Conservation (phyloP, 106 monocot species). For the Ottelia alismoides region DNA sequence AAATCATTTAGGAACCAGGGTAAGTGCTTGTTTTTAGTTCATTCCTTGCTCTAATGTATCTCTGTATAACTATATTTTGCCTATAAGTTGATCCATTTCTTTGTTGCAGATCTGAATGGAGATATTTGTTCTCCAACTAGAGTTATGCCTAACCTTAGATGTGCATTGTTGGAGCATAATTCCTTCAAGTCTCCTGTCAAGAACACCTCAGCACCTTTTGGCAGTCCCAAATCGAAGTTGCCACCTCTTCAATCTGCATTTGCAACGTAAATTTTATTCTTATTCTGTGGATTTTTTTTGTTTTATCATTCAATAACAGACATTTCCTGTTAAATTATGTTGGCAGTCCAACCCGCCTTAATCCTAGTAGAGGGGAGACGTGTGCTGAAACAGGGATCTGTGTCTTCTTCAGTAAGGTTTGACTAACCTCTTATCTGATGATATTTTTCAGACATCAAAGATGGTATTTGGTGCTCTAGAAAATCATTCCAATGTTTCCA, state of each 20-base stretch:
- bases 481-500: too few species aligned
- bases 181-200: slow-evolving; percentile 80
- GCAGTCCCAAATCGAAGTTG: slow-evolving; percentile 50
- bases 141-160: slow-evolving; percentile 40
- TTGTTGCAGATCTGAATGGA: slow-evolving; percentile 44
- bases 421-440: too few species aligned
- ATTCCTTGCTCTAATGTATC: too few species aligned
- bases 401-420: slow-evolving; percentile 87
- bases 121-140: slow-evolving; percentile 63
- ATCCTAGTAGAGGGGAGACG: slow-evolving; percentile 71
- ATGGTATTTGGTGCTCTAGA: too few species aligned
- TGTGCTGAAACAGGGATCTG: slow-evolving; percentile 82
- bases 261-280: slow-evolving; percentile 45
- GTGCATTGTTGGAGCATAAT: slow-evolving; percentile 59
- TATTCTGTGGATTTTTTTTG: too few species aligned
- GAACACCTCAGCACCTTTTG: slow-evolving; percentile 31
- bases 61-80: neutral
- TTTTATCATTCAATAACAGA: too few species aligned
- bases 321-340: too few species aligned
- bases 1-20: too few species aligned
- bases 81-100: too few species aligned
- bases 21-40: too few species aligned
- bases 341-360: slow-evolving; percentile 84
- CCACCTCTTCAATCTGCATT: slow-evolving; percentile 89
- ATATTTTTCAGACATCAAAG: too few species aligned